Conservation (phyloP, 148 eudicot genomes). For the Amaranthus palmeri region DNA sequence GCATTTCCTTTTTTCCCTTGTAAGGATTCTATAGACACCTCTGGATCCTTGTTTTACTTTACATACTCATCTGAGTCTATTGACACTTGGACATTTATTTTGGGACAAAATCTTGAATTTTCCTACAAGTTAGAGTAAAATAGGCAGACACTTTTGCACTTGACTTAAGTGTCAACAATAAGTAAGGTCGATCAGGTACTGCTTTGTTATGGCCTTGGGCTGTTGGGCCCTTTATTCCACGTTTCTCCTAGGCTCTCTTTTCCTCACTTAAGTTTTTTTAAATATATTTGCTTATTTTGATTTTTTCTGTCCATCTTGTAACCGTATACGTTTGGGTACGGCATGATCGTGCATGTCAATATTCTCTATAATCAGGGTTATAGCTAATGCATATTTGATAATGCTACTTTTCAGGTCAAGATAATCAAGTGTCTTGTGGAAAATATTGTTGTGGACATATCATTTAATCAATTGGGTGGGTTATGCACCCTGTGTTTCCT, state of each 20-base stretch:
- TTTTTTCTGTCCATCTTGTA: no score
- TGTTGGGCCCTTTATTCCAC: background rate
- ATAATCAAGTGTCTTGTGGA: constrained; percentile 72
- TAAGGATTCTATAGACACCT: no score
- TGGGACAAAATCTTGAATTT: no score
- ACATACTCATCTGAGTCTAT: no score
- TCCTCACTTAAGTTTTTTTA: background rate
- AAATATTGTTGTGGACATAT: constrained; percentile 76
- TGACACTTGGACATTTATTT: no score
- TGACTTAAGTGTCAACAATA: no score
- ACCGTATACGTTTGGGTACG: no score
- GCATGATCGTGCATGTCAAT: no score
- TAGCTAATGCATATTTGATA: background rate
- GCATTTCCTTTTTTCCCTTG: no score
- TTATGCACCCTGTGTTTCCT: constrained; percentile 83
- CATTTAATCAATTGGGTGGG: constrained; percentile 79
- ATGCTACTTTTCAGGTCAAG: constrained; percentile 48
- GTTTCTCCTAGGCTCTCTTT: background rate
- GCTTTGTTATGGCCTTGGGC: background rate
- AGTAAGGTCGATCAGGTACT: background rate
- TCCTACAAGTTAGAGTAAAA: no score
- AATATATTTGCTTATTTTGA: background rate
- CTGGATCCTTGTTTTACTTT: no score
- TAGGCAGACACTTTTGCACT: no score
- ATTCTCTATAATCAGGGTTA: background rate